Conservation (phyloP, 352 stramenopile species). For the Albugo laibachii region DNA sequence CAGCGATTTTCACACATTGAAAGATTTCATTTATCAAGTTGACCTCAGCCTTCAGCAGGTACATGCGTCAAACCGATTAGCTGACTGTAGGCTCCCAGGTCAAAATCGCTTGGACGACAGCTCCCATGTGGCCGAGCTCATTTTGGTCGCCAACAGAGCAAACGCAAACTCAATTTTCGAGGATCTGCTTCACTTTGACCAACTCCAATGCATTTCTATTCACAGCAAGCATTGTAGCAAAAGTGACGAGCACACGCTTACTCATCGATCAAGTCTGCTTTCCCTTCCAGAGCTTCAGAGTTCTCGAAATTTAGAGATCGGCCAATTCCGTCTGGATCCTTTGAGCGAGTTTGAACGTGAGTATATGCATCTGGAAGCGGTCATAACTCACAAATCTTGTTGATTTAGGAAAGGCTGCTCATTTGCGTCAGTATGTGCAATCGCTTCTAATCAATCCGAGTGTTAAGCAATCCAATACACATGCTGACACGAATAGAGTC, state of each 20-base stretch:
- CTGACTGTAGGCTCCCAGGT: constrained; percentile 15
- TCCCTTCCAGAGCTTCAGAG: constrained; percentile 6
- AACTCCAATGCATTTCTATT: constrained; percentile 12
- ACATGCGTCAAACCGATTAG: constrained; percentile 31
- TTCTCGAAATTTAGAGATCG: background rate
- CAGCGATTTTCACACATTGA: constrained; percentile 17
- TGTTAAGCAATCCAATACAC: constrained; percentile 1
- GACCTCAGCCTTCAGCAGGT: constrained; percentile 29
- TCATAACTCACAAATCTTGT: too few relatives aligned
- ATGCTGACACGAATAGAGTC: background rate
- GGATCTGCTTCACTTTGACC: background rate
- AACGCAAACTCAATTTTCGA: too few relatives aligned
- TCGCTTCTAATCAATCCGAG: constrained; percentile 5
- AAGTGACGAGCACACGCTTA: background rate
- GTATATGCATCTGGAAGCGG: too few relatives aligned
- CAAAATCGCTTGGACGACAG: constrained; percentile 3
- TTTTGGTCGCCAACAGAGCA: constrained; percentile 40
- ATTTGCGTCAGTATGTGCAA: constrained; percentile 2
- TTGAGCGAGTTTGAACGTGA: too few relatives aligned
- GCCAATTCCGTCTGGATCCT: too few relatives aligned
- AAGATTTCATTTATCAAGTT: constrained; percentile 22
- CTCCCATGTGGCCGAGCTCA: constrained; percentile 22
- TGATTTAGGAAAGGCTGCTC: too few relatives aligned
- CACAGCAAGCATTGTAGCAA: constrained; percentile 7
- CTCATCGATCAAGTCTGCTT: constrained; percentile 6